These are phyloP conservation scores for Fusarium tjaetaba DNA, from an alignment of 2,329 filamentous ascomycete species.

Conservation along the genomic window DNA sequence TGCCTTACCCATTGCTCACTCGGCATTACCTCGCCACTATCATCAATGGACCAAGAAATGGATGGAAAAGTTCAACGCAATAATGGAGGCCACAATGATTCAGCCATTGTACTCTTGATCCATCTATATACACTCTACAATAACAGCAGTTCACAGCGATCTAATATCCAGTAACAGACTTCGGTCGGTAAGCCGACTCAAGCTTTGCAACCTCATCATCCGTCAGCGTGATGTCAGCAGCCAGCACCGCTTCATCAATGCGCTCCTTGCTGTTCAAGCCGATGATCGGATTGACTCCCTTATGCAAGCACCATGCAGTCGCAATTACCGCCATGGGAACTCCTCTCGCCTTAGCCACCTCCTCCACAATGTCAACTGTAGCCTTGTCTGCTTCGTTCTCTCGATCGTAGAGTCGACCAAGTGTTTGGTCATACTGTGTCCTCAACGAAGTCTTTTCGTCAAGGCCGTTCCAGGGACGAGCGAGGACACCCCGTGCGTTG, in stretches of 20 bases:
- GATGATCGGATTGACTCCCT: neutral
- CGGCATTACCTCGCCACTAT: accelerated
- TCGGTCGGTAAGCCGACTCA: neutral
- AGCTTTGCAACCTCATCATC: neutral
- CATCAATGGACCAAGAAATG: neutral
- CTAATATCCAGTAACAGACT: neutral
- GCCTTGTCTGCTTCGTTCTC: neutral
- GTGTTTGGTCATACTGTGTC: neutral
- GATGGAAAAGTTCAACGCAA: neutral
- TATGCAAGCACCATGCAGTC: neutral
- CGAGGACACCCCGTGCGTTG: neutral
- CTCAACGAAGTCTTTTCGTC: neutral
- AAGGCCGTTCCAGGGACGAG: neutral
- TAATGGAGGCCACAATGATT: neutral
- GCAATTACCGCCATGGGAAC: neutral
- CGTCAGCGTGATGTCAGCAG: neutral
- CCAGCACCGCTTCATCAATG: neutral
- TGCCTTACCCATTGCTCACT: neutral
- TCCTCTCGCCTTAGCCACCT: neutral
- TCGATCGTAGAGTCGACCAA: neutral
- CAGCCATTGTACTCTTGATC: neutral
- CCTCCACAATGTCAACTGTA: neutral
- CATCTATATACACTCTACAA: accelerated
- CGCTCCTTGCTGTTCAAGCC: neutral
- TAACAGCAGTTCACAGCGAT: accelerated